Conservation (phyloP, 208 protist genomes). For the Crithidia expoeki region DNA sequence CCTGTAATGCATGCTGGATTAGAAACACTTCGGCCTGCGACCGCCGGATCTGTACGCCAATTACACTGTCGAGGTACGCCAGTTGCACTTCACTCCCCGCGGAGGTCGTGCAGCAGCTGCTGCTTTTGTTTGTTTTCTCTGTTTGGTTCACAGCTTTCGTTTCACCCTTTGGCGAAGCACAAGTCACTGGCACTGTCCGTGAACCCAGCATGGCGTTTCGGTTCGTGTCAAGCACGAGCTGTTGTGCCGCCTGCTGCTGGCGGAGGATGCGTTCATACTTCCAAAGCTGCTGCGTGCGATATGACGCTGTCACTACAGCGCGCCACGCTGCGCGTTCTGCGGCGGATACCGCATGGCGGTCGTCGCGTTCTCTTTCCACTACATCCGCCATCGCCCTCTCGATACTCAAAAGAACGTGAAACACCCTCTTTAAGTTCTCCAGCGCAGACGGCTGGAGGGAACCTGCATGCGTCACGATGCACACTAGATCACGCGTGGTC, state of each 20-base stretch:
- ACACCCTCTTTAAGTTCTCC: neutral
- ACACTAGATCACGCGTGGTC: slow-evolving; percentile 5
- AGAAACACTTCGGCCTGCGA: neutral
- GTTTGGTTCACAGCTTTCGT: neutral
- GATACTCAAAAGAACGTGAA: neutral
- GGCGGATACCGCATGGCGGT: neutral
- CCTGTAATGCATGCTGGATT: neutral
- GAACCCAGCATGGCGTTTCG: neutral
- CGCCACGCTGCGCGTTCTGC: neutral
- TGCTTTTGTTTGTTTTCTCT: neutral
- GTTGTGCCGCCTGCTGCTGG: slow-evolving; percentile 1
- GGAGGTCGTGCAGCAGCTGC: no score
- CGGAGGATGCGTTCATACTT: slow-evolving; percentile 1
- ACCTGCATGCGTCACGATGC: slow-evolving; percentile 7
- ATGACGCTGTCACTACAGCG: neutral
- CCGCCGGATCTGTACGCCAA: neutral
- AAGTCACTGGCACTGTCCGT: neutral
- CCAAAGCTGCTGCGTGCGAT: neutral
- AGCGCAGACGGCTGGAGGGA: slow-evolving; percentile 7
- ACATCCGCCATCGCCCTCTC: slow-evolving; percentile 1
- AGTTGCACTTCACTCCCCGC: neutral
- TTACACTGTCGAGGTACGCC: neutral
- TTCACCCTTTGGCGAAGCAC: neutral
- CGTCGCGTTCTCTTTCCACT: neutral
- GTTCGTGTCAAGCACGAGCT: neutral